Evolutionary conservation across 108 stramenopile genomes (phyloP).

Genomic region (Pseudonitzschia pungens): DNA sequence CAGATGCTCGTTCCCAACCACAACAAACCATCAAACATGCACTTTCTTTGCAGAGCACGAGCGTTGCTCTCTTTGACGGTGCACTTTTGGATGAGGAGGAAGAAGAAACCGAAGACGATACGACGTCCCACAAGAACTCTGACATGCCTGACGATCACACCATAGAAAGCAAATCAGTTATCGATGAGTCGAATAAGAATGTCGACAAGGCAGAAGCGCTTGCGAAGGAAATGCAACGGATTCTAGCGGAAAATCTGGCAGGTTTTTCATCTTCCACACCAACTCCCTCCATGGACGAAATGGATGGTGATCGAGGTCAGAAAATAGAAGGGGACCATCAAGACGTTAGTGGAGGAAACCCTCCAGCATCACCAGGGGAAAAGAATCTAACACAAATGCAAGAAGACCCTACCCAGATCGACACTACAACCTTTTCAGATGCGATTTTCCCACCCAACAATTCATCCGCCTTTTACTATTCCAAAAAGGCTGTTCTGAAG

Average conservation of each 20-base stretch:
- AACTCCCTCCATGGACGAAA: constrained; percentile 4
- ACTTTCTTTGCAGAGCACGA: neutral
- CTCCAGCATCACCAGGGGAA: neutral
- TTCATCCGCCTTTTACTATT: constrained; percentile 7
- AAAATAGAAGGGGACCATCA: neutral
- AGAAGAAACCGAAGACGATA: neutral
- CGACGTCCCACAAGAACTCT: neutral
- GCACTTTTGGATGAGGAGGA: neutral
- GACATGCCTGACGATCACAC: neutral
- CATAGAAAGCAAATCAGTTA: neutral
- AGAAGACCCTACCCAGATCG: neutral
- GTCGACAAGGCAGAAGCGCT: constrained; percentile 10
- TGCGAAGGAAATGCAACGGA: constrained; percentile 7
- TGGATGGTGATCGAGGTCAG: neutral
- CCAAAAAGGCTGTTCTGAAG: neutral
- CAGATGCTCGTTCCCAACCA: neutral
- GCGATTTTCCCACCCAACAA: neutral
- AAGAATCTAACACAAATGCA: neutral
- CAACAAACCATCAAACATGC: neutral
- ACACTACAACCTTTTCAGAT: neutral
- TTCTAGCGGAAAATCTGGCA: neutral
- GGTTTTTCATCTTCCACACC: neutral
- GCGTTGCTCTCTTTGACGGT: neutral
- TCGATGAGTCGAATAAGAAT: constrained; percentile 6
- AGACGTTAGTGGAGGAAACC: neutral